These are phyloP conservation scores for Ogataea henricii DNA, from an alignment of 805 yeast genomes.

Conservation along the genomic window DNA sequence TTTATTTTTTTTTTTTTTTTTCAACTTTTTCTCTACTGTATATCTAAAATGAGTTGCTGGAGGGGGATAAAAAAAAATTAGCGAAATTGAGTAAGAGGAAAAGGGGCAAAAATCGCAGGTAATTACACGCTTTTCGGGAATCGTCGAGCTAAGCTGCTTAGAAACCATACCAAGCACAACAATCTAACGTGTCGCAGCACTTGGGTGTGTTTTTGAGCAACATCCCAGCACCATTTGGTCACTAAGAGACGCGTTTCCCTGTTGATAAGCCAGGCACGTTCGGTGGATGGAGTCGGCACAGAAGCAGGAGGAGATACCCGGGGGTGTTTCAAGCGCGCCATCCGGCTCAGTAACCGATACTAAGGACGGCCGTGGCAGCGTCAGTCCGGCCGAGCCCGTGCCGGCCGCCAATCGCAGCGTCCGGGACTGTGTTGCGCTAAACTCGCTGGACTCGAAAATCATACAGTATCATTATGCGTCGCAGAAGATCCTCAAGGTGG, in stretches of 20 bases:
- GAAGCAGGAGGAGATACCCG: neutral
- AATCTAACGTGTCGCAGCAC: neutral
- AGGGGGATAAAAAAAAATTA: neutral
- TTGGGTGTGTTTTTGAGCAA: neutral
- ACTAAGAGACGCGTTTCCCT: conserved; percentile 3
- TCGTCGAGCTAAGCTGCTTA: neutral
- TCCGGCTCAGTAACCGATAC: neutral
- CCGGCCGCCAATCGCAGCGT: neutral
- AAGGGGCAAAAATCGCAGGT: neutral
- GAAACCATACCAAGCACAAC: neutral
- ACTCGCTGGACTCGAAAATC: conserved; percentile 55
- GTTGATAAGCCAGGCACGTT: conserved; percentile 1
- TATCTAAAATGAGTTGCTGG: conserved; percentile 5
- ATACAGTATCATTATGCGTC: conserved; percentile 60
- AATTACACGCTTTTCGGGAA: neutral
- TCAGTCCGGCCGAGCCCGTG: neutral
- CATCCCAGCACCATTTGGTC: neutral
- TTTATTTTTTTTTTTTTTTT: neutral
- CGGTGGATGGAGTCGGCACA: conserved; percentile 1
- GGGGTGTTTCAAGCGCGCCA: neutral
- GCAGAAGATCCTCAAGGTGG: conserved; percentile 44
- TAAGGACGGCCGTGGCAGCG: neutral
- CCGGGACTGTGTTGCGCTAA: conserved; percentile 39
- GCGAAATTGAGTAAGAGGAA: neutral
- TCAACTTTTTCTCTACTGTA: neutral